Percentiles rank a stretch among this genome's conserved stretches.
phyloP scores from a whole-genome alignment of 1,284 basidiomycete genomes.

The Apiotrichum gamsii region DNA sequence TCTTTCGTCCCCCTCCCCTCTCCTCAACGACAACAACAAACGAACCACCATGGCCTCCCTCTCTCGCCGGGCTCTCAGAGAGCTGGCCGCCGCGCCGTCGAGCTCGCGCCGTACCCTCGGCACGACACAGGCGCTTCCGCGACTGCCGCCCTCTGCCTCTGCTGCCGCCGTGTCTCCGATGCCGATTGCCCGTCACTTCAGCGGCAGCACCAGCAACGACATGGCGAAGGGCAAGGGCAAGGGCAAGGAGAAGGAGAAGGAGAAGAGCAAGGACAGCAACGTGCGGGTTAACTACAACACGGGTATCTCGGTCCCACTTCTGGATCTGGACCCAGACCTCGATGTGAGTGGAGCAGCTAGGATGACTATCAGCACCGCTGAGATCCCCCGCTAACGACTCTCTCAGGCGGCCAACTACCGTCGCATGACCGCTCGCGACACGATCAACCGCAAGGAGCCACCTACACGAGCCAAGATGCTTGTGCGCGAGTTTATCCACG shows the following conservation, averaged over 20 bases:
- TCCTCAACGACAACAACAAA: not conserved
- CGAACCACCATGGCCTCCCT: not conserved
- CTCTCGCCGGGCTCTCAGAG: conserved; percentile 4
- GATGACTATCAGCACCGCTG: too few relatives aligned
- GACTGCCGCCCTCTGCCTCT: not conserved
- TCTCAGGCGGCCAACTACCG: conserved; percentile 48
- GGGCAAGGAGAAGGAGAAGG: conserved; percentile 1
- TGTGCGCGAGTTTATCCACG: conserved; percentile 92
- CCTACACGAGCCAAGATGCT: conserved; percentile 88
- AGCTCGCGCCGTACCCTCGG: not conserved
- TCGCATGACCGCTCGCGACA: conserved; percentile 66
- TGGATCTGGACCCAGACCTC: conserved; percentile 15
- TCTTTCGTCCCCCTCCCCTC: too few relatives aligned
- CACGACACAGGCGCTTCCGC: not conserved
- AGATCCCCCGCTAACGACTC: too few relatives aligned
- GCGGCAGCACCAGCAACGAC: too few relatives aligned
- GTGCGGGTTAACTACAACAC: conserved; percentile 43
- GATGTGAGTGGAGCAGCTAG: conserved; percentile 25
- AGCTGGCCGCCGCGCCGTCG: not conserved
- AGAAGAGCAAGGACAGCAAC: conserved; percentile 10
- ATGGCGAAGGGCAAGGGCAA: conserved; percentile 1
- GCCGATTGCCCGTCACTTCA: too few relatives aligned
- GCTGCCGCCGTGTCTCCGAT: too few relatives aligned
- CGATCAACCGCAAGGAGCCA: conserved; percentile 58
- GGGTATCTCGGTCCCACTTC: too few relatives aligned